Base-by-base conservation (phyloP, 228 moss, liverwort and hornwort species). In the Sphagnum magellanicum region DNA sequence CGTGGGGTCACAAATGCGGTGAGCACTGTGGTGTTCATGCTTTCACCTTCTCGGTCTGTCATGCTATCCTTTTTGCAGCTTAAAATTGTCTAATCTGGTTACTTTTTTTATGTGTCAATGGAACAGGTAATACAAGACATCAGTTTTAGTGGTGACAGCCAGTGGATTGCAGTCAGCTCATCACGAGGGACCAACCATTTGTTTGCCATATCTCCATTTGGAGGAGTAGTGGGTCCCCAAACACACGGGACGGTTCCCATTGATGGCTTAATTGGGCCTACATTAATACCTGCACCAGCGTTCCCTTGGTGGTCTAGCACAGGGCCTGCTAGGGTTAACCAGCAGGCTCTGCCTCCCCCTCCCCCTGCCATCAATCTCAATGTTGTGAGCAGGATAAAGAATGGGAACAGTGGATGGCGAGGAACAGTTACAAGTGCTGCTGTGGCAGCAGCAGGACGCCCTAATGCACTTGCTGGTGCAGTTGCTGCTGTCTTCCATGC, bases 1-100 rank as follows among this genome's bases (percentile, higher is more conserved):
- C 94, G 94, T 59, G 94, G 94, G 15, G 72, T 91, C 60, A 94
- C 94, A 8, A 85, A 86, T 80, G 94, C 91, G 81, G 94, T 94
- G 53, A 86, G 89, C 66, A 52, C 6, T 65, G 52, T 14, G 17
- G 6, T 6, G 48, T 53, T 67, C 53, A 63, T 59, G 32, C 9
- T 10, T 61, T 4, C 48, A 16, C 8, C 17, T 13, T 51, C 48
- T 51, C 1, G 5, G 0, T 72, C 50, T 62, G 57, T 16, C 16
- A 58, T 66, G 8, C 8, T 8, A 32, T 59, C 0, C 10, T 17
- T 48, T 13, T 2, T 51, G 49, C 51, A 9, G 63, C 53, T 63
- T 5, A 59, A n/a, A 52, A 10, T 32, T 67, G 51, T 10, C 69
- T 69, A 52, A 73, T 62, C 14, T 65, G 63, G 16, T 50, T 70